Conservation (phyloP, 768 basidiomycete species). For the Suillus subluteus region DNA sequence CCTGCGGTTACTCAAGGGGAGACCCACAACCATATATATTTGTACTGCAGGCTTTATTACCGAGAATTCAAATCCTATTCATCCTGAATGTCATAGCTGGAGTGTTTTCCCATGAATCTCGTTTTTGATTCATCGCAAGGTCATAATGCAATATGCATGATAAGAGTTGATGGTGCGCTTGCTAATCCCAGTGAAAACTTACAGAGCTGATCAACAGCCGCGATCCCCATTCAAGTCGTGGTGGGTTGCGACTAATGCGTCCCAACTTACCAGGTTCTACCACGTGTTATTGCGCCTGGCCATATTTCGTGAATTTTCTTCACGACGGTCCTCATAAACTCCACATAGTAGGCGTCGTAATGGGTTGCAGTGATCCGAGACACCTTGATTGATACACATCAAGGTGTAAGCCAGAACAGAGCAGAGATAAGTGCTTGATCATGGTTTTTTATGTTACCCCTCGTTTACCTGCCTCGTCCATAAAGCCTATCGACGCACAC, state of each 20-base stretch:
- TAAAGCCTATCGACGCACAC: background rate
- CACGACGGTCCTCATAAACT: background rate
- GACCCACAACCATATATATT: constrained; percentile 23
- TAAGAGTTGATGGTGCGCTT: background rate
- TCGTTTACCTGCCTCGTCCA: background rate
- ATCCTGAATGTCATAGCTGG: background rate
- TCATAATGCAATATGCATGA: background rate
- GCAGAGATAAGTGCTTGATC: background rate
- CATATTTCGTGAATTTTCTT: background rate
- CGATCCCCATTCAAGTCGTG: background rate
- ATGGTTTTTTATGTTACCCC: background rate
- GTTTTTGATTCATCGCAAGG: background rate
- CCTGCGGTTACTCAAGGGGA: constrained; percentile 29
- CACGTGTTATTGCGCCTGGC: too few relatives aligned
- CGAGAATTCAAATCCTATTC: background rate
- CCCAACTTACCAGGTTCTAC: too few relatives aligned
- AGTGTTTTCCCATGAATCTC: background rate
- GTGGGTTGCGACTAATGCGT: too few relatives aligned
- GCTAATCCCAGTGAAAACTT: background rate
- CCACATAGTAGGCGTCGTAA: background rate
- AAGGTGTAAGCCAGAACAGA: background rate
- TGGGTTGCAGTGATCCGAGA: background rate
- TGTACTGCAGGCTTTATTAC: background rate
- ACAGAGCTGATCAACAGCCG: background rate
- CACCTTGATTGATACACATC: background rate